These are phyloP conservation scores for Ceratobasidium sp. DNA, from an alignment of 1,284 basidiomycete species.

Conservation along the genomic window DNA sequence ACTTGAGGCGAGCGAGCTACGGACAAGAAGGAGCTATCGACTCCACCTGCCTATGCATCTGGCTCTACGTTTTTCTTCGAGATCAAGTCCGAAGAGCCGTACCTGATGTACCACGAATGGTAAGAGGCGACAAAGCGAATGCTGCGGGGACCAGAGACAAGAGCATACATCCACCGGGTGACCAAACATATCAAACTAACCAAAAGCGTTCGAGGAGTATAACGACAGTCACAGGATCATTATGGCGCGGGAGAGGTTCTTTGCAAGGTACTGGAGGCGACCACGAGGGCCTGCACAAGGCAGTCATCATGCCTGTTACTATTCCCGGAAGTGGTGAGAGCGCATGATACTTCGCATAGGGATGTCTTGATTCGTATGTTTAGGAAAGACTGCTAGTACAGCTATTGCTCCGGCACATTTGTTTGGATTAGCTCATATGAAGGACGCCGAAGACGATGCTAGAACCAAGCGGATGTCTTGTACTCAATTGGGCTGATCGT, in stretches of 20 bases:
- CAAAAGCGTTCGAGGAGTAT: conserved; percentile 35
- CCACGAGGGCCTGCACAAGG: conserved; percentile 74
- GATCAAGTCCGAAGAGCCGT: conserved; percentile 98
- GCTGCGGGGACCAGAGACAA: conserved; percentile 76
- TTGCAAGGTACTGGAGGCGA: conserved; percentile 65
- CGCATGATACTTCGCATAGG: background rate
- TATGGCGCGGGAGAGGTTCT: conserved; percentile 83
- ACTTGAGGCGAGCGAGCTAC: conserved; percentile 53
- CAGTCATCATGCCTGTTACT: conserved; percentile 89
- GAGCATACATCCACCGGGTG: conserved; percentile 77
- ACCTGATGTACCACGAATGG: conserved; percentile 99
- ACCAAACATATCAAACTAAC: conserved; percentile 56
- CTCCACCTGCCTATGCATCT: conserved; percentile 72
- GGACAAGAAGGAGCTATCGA: conserved; percentile 35
- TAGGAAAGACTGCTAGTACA: conserved; percentile 92
- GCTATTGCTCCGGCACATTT: conserved; percentile 83
- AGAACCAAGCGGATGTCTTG: too few species aligned
- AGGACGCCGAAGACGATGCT: conserved; percentile 98
- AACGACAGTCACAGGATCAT: conserved; percentile 76
- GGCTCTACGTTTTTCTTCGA: conserved; percentile 98
- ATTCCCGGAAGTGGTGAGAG: conserved; percentile 91
- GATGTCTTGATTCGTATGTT: background rate
- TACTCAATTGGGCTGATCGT: too few species aligned
- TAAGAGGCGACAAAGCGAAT: conserved; percentile 90
- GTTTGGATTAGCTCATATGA: conserved; percentile 89